Conservation (phyloP, 768 basidiomycete genomes). For the Kwoniella shandongensis region DNA sequence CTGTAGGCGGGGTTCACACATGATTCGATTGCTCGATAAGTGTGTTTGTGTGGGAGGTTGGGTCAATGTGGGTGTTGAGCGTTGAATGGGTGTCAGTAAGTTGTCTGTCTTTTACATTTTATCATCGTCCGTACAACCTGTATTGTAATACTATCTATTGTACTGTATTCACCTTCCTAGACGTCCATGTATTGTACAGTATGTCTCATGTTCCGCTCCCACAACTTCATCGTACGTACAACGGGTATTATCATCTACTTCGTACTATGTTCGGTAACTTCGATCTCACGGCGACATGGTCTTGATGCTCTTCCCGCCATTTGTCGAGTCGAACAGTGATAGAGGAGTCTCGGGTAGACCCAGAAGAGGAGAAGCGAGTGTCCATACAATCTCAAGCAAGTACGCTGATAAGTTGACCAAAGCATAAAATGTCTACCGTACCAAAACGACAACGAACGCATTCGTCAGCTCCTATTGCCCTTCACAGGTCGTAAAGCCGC, state of each 20-base stretch:
- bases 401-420: conserved; percentile 26
- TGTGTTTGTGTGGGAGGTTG: no score
- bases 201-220: no score
- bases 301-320: conserved; percentile 4
- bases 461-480: not conserved
- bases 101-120: no score
- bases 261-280: no score
- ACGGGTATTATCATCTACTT: no score
- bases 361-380: conserved; percentile 14
- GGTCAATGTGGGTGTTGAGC: no score
- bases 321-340: not conserved
- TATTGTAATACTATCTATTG: no score
- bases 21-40: not conserved
- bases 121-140: no score
- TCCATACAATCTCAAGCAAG: conserved; percentile 21
- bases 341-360: conserved; percentile 14
- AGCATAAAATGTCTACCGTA: conserved; percentile 28
- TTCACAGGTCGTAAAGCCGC: not conserved
- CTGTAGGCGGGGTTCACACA: not conserved
- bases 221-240: no score
- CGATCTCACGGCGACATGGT: not conserved
- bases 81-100: no score
- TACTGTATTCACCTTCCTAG: no score
- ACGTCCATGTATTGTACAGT: no score
- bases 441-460: not conserved